Base-by-base conservation (phyloP, 2,329 filamentous ascomycete genomes). In the Colletotrichum sidae region DNA sequence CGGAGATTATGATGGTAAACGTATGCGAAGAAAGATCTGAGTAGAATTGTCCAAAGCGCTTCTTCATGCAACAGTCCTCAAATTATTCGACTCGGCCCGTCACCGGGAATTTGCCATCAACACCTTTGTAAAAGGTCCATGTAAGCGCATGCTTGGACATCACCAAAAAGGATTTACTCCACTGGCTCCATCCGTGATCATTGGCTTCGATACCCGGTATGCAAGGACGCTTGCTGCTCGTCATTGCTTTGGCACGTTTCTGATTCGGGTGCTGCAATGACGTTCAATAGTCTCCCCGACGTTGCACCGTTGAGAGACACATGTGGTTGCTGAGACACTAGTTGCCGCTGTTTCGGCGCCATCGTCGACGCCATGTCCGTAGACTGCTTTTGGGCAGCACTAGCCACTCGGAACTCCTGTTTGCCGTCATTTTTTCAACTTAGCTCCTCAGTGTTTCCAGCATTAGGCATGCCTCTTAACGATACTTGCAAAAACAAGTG, bases 231-330 rank as follows among this genome's bases (percentile, higher is more conserved):
- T 51, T 11, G 15, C 8, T 25, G 34, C 15, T 34, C 38, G 49
- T 17, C 49, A 38, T 51, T n/a, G 4, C 17, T 11, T 38, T 9
- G 10, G n/a, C 34, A 10, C 33, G 46, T 58, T 58, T 58, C 55
- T 33, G 12, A 58, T 50, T 51, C 46, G 34, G 46, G 46, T 44
- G 55, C 50, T 15, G 35, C 37, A 10, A 57, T 4, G 37, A 7
- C 17, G 13, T 8, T 34, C 38, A 0, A 13, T 58, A 58, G 55
- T 51, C 55, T 44, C 38, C 11, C 55, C 46, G 55, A 58, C 38
- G 46, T 58, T 50, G 4, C 37, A 44, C 55, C 55, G 55, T 44
- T 25, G 55, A 9, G 46, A 58, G 51, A 44, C 38, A 37, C 17
- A 41, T 46, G 55, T 45, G 25, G 55, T 58, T 51, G 4, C n/a